Evolutionary conservation across 495 filamentous ascomycete species (phyloP).

Genomic region (Penicillium egyptiacum): DNA sequence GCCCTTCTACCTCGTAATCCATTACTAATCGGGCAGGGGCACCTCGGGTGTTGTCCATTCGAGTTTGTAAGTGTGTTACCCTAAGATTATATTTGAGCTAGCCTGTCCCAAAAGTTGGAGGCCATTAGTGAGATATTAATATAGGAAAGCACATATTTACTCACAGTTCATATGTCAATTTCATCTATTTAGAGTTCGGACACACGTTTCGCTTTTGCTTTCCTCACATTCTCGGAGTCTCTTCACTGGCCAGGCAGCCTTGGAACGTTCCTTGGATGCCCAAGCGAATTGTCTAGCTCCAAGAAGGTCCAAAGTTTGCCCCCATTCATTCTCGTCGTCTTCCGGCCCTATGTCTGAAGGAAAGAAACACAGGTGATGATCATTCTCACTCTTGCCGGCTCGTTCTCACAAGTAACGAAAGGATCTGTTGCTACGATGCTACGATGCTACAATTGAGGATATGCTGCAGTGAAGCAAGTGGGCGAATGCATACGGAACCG

Average conservation of each 20-base stretch:
- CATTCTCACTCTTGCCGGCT: neutral
- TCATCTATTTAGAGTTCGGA: neutral
- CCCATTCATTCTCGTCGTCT: neutral
- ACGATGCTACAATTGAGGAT: neutral
- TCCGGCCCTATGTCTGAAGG: neutral
- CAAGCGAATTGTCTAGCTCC: neutral
- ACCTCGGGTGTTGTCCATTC: neutral
- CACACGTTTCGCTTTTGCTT: neutral
- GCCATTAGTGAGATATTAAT: neutral
- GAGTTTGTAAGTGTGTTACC: neutral
- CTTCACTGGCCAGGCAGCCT: neutral
- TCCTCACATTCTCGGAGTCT: neutral
- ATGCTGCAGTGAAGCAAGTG: neutral
- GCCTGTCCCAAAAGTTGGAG: neutral
- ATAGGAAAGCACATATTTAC: neutral
- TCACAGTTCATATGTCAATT: neutral
- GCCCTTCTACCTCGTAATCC: neutral
- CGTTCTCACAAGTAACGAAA: neutral
- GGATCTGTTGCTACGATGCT: neutral
- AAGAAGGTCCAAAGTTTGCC: neutral
- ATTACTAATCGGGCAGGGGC: neutral
- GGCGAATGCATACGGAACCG: neutral
- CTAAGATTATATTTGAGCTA: neutral
- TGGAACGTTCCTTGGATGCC: neutral
- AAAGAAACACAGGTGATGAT: neutral